Percentiles rank a stretch among this genome's conserved stretches.
These are phyloP conservation scores for thale cress (Arabidopsis thaliana) DNA, from an alignment of 345 rosid genomes.

Conservation along the genomic window DNA sequence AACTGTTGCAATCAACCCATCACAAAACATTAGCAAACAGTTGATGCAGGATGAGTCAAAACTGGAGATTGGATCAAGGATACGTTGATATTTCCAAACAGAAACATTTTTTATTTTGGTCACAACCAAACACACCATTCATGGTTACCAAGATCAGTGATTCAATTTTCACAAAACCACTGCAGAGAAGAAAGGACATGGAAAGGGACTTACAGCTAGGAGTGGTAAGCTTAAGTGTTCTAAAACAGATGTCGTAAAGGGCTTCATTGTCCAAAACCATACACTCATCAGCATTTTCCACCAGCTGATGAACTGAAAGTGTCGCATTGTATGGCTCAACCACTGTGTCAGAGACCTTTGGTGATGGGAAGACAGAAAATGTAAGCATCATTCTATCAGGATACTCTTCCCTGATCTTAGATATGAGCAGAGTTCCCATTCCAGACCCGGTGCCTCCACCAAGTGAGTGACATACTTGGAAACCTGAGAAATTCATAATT, in stretches of 20 bases:
- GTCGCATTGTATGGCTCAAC: constrained; percentile 85
- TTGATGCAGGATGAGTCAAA: background rate
- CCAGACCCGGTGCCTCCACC: constrained; percentile 90
- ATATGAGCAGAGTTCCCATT: constrained; percentile 80
- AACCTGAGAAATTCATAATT: constrained; percentile 50
- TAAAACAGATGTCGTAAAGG: constrained; percentile 81
- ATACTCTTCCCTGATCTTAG: constrained; percentile 77
- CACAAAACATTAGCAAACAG: constrained; percentile 19
- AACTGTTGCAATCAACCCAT: constrained; percentile 48
- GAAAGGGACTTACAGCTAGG: constrained; percentile 69
- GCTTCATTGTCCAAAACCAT: constrained; percentile 89
- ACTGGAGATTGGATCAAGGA: background rate
- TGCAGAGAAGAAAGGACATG: constrained; percentile 2
- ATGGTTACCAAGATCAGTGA: background rate
- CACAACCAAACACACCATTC: background rate
- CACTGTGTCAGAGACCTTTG: constrained; percentile 82
- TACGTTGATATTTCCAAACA: background rate
- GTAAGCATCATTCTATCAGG: constrained; percentile 92
- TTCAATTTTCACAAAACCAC: constrained; percentile 1
- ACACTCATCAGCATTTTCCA: constrained; percentile 86
- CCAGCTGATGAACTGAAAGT: constrained; percentile 80
- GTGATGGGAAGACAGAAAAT: constrained; percentile 86
- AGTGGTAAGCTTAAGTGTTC: constrained; percentile 84
- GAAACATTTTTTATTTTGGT: too few relatives aligned
- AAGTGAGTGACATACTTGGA: constrained; percentile 82